Conservation (phyloP, 768 basidiomycete species). For the Mycena filopes region DNA sequence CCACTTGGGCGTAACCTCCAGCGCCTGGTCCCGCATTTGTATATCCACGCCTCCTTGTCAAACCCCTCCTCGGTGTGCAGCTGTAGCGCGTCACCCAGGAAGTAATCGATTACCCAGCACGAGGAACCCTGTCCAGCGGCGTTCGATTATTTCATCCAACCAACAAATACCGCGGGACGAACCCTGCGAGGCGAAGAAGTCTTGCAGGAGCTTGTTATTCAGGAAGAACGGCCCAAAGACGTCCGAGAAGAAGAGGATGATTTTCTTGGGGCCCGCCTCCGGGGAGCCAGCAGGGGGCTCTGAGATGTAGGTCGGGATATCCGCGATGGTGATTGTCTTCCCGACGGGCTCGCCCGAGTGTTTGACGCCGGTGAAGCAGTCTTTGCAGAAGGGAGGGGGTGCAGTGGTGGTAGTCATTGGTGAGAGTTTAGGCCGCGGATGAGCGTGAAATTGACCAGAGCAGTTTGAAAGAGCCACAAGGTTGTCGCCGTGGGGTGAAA, state of each 20-base stretch:
- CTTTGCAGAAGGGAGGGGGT: slow-evolving; percentile 59
- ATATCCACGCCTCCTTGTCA: slow-evolving; percentile 55
- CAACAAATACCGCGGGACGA: neutral
- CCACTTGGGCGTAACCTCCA: slow-evolving; percentile 59
- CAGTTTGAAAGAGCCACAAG: too few species aligned
- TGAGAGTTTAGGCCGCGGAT: too few species aligned
- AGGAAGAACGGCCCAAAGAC: slow-evolving; percentile 68
- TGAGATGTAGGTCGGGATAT: slow-evolving; percentile 64
- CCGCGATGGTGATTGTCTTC: slow-evolving; percentile 50
- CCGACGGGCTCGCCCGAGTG: slow-evolving; percentile 63
- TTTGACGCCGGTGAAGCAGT: slow-evolving; percentile 63
- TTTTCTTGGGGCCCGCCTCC: slow-evolving; percentile 43
- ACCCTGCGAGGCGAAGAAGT: slow-evolving; percentile 74
- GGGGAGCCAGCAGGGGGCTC: slow-evolving; percentile 45
- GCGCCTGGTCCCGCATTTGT: slow-evolving; percentile 47
- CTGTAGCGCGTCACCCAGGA: slow-evolving; percentile 67
- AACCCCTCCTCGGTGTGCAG: slow-evolving; percentile 49
- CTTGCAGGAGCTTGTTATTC: slow-evolving; percentile 70
- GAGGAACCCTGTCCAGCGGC: slow-evolving; percentile 55
- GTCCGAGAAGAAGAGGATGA: slow-evolving; percentile 69
- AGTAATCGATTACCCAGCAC: slow-evolving; percentile 73
- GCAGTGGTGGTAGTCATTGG: too few species aligned
- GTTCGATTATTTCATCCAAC: neutral
- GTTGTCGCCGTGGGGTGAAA: too few species aligned
- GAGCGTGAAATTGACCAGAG: too few species aligned